Evolutionary conservation across 768 basidiomycete species (phyloP).

Genomic region (Jaapia argillacea): DNA sequence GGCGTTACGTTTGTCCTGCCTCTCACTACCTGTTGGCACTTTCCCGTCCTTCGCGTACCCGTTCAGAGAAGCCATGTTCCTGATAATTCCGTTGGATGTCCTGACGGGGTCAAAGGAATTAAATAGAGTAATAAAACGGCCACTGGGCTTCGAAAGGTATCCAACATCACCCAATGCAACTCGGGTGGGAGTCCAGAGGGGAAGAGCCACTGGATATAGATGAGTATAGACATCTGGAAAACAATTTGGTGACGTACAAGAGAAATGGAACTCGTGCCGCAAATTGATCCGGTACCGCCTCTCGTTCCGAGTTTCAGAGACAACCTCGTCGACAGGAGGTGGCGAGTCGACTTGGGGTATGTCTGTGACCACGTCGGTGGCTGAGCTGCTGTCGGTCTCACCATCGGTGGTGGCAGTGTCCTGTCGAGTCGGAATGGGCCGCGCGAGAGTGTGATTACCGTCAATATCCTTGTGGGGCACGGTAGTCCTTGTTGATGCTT

Average conservation of each 20-base stretch:
- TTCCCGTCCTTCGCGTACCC: slow-evolving; percentile 62
- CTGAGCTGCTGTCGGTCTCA: too few relatives aligned
- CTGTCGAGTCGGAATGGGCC: too few relatives aligned
- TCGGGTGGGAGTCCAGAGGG: not conserved
- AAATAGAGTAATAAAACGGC: slow-evolving; percentile 62
- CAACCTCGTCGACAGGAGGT: slow-evolving; percentile 24
- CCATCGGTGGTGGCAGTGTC: too few relatives aligned
- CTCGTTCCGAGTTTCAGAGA: slow-evolving; percentile 45
- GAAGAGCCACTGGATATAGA: slow-evolving; percentile 16
- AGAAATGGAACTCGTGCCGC: slow-evolving; percentile 59
- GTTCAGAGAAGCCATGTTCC: slow-evolving; percentile 44
- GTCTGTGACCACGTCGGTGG: too few relatives aligned
- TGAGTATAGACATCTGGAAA: not conserved
- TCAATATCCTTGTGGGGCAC: too few relatives aligned
- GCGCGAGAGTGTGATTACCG: too few relatives aligned
- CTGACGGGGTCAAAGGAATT: slow-evolving; percentile 51
- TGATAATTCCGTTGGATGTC: slow-evolving; percentile 30
- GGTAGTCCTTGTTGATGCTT: too few relatives aligned
- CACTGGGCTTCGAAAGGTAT: slow-evolving; percentile 58
- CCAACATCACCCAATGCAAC: slow-evolving; percentile 59
- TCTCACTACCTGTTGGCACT: slow-evolving; percentile 34
- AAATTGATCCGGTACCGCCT: slow-evolving; percentile 57
- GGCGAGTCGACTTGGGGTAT: too few relatives aligned
- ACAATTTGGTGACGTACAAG: slow-evolving; percentile 32
- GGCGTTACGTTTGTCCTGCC: slow-evolving; percentile 48